These are phyloP conservation scores for Aquilaria malaccensis DNA, from an alignment of 345 rosid genomes.

Conservation along the genomic window DNA sequence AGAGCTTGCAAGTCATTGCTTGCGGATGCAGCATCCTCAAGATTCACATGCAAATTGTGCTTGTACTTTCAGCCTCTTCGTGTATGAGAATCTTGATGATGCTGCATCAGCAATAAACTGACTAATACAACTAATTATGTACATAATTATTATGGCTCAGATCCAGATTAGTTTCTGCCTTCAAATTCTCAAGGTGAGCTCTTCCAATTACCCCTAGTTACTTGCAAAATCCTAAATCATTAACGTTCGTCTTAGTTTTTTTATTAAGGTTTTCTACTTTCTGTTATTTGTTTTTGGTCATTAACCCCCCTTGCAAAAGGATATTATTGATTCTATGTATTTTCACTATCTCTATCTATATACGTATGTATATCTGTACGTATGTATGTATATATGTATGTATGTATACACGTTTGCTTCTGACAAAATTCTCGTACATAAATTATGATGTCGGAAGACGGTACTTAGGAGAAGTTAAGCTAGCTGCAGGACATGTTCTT, in stretches of 20 bases:
- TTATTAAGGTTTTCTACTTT: neutral
- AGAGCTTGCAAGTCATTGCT: conserved; percentile 30
- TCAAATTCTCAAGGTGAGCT: conserved; percentile 6
- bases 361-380: too few species aligned
- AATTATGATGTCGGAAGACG: too few species aligned
- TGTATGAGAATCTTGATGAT: conserved; percentile 76
- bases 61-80: neutral
- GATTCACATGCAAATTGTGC: conserved; percentile 49
- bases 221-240: conserved; percentile 5
- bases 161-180: too few species aligned
- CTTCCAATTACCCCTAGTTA: neutral
- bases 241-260: neutral
- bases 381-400: too few species aligned
- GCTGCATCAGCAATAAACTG: conserved; percentile 69
- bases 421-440: too few species aligned
- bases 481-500: neutral
- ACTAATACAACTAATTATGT: conserved; percentile 11
- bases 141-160: too few species aligned
- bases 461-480: too few species aligned
- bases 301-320: too few species aligned
- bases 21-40: conserved; percentile 62
- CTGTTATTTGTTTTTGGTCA: too few species aligned
- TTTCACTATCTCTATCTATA: too few species aligned
- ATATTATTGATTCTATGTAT: too few species aligned
- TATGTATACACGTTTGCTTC: too few species aligned